Percentiles rank a stretch among this genome's conserved stretches.
Evolutionary conservation across 805 yeast species (phyloP).

Genomic region (Teunomyces gatunensis): DNA sequence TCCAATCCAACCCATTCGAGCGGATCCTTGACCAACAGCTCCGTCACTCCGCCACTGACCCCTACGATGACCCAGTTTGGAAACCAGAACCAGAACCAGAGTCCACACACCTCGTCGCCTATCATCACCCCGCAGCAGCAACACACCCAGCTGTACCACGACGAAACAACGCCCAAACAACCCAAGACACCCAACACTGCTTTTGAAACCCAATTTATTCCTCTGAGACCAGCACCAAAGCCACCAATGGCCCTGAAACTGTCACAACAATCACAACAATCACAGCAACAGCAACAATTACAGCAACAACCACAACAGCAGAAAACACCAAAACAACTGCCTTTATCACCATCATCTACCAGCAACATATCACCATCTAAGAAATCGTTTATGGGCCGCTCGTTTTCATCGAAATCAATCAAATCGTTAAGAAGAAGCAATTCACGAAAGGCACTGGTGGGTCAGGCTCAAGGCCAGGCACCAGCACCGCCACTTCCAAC

Average conservation of each 20-base stretch:
- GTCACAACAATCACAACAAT: constrained; percentile 5
- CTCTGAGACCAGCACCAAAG: constrained; percentile 67
- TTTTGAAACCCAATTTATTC: constrained; percentile 50
- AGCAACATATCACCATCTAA: constrained; percentile 11
- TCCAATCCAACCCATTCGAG: constrained; percentile 14
- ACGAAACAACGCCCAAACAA: constrained; percentile 7
- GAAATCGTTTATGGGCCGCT: constrained; percentile 28
- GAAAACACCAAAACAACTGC: constrained; percentile 7
- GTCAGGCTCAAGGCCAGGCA: constrained; percentile 1
- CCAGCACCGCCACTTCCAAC: constrained; percentile 12
- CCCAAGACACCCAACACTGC: constrained; percentile 29
- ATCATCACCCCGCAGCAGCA: not conserved
- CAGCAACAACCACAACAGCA: constrained; percentile 6
- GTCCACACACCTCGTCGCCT: not conserved
- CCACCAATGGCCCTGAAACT: constrained; percentile 36
- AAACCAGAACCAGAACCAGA: constrained; percentile 3
- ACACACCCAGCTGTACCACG: constrained; percentile 17
- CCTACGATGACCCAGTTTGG: constrained; percentile 2
- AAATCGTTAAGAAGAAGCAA: constrained; percentile 26
- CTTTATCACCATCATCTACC: constrained; percentile 11
- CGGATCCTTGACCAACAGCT: constrained; percentile 18
- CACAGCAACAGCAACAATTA: constrained; percentile 5
- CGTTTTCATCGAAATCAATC: constrained; percentile 38
- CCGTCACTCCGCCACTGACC: constrained; percentile 27
- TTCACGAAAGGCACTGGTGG: constrained; percentile 21